Evolutionary conservation across 345 rosid genomes (phyloP), one percentile per base, ranked within the genome.

Genomic region (Brassica carinata): DNA sequence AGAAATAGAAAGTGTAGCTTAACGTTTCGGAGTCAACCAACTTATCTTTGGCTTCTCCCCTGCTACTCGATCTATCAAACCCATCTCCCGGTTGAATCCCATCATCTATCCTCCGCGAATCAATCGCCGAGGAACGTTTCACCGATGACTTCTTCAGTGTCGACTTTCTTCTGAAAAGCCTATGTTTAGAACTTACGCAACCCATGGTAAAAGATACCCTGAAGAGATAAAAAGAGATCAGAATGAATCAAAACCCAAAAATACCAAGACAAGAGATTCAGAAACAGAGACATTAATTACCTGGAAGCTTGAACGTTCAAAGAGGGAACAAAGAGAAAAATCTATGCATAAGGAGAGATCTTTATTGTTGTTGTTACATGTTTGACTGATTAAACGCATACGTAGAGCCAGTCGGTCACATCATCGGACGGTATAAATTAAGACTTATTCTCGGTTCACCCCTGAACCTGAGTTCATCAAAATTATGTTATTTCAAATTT

Each of bases 171-270:
- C 72, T 81, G 43, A 75, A 75, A 13, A 29, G 15, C 27, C 19
- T 83, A 14, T 88, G 86, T 85, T 87, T 95, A 0, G 98, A 90
- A 81, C 82, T 81, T 74, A 90, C 84, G 73, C 98, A 91, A 79
- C 99, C 99, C 99, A 95, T 95, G 27, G 45, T 17, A 78, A 4
- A 33, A 38, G 34, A 33, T 51, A 7, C 38, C 3, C 14, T 57
- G 51, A 57, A 55, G 48, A 29, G 5, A 69, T 8, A 40, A 40
- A 40, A 3, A 57, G 73, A 55, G 33, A 78, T 38, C 83, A 74
- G 64, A 74, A 65, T 51, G 75, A 26, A 15, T 61, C 23, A 5
- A 62, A 67, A 73, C 53, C 67, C 36, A 23, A 75, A 64, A 75
- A 33, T 14, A 23, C 15, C 40, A 48, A 29, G 68, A 61, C 8